Evolutionary conservation across 345 rosid species (phyloP), one percentile per base, ranked within the genome.

Genomic region (Populus euphratica): DNA sequence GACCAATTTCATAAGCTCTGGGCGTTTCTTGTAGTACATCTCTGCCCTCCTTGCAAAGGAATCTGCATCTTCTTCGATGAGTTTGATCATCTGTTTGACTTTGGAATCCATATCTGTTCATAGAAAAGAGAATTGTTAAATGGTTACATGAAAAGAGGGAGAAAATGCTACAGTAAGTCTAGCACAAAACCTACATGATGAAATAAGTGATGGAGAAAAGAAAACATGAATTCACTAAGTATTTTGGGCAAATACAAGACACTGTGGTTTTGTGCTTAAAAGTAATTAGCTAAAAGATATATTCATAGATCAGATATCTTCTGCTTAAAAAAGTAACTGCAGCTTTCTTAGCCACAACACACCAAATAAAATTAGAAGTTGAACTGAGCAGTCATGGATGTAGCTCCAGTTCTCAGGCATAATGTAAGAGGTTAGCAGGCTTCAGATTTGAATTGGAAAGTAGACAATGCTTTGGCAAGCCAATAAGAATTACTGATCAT

Each of bases 31-130:
- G 74, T 94, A 96, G 77, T 96, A 96, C 99, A 96, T 92, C 76
- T 96, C 99, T n/a, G 99, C 99, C 85, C 98, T 87, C 83, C 95
- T 89, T 59, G 99, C 99, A 83, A 96, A 96, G 27, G 99, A 94
- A 83, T 96, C 99, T 29, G 98, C 99, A 87, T 96, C 99, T 85
- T 94, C 97, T 87, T 96, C 99, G 39, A 94, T 88, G 79, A 96
- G 92, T 85, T 90, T 96, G 83, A 96, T 94, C 99, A 96, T 96
- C 68, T 96, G 97, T 62, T 89, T 94, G 70, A 96, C 98, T 79
- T 92, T 96, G 73, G 84, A 81, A 84, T 96, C 98, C 98, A 96
- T 96, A 84, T 90, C 99, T 96, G 90, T 80, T 75, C 76, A 80
- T 80, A 70, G 75, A 81, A 54, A 75, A 82, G 33, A 77, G 27